Base-by-base conservation (phyloP, 2,329 filamentous ascomycete species). In the Phaeosphaeriaceae sp. region DNA sequence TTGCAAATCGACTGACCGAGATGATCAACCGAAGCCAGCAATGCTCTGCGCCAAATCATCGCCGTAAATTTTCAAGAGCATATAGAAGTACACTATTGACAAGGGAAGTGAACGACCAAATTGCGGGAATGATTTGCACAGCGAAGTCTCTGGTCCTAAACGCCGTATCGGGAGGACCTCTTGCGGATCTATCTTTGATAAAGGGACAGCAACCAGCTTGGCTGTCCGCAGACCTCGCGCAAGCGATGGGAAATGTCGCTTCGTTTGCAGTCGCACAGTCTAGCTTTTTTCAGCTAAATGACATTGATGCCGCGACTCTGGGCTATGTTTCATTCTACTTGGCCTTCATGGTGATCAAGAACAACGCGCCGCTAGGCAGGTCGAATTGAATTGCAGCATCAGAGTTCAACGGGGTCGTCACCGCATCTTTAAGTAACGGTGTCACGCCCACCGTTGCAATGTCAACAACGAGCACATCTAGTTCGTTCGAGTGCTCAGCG, bases 11-110 rank as follows among this genome's bases (percentile, higher is more conserved):
- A 19, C 4, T 50, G 4, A 54, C 19, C 2, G 55, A 58, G 28
- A 43, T 58, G 46, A 54, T 58, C 26, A 15, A 43, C n/a, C 51
- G 55, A 54, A 49, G 19, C 15, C 49, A 48, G 30, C 42, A 49
- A 48, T 54, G 50, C n/a, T 3, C n/a, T 30, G 49, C 53, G 10
- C 2, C 32, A 22, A 23, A 10, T n/a, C 13, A 6, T 11, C 13
- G 22, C 17, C 35, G 11, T 9, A 22, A 17, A 22, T 8, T 11
- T 30, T 15, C 19, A 10, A 23, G 22, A 21, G 53, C 17, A 11
- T 26, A 13, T 10, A 35, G 5, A 15, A 43, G 9, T 46, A 26
- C 13, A 9, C 2, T 22, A 11, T 3, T 23, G 2, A 24, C 8
- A 28, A 44, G 35, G 35, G 43, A 42, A 9, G 19, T 55, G n/a